phyloP scores from a whole-genome alignment of 2,329 filamentous ascomycete genomes.

The Ampelomyces quisqualis region DNA sequence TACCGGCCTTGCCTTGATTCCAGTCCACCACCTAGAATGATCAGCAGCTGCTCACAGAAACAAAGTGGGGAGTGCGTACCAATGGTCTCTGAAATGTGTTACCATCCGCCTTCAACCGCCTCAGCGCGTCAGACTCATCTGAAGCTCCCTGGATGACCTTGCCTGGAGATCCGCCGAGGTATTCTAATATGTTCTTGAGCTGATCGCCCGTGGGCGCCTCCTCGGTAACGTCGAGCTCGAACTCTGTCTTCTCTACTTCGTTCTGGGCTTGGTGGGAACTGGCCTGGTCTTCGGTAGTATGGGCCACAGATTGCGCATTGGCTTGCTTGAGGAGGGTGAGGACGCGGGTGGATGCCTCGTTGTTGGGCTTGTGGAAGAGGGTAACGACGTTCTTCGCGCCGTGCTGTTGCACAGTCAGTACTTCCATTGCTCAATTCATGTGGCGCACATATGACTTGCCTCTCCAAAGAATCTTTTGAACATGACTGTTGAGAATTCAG shows the following conservation, averaged over 20 bases:
- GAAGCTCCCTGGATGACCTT: slow-evolving; percentile 74
- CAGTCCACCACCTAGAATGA: slow-evolving; percentile 69
- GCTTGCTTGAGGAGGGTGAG: slow-evolving; percentile 78
- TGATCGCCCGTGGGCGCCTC: slow-evolving; percentile 78
- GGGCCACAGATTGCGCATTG: slow-evolving; percentile 66
- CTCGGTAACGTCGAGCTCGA: slow-evolving; percentile 85
- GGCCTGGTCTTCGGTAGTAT: slow-evolving; percentile 73
- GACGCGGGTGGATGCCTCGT: slow-evolving; percentile 70
- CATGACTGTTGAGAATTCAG: slow-evolving; percentile 28
- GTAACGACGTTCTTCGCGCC: slow-evolving; percentile 77
- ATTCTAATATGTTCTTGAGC: slow-evolving; percentile 79
- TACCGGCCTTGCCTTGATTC: slow-evolving; percentile 81
- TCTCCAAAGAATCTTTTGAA: slow-evolving; percentile 53
- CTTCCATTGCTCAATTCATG: not conserved
- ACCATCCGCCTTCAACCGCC: slow-evolving; percentile 69
- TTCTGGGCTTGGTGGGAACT: slow-evolving; percentile 64
- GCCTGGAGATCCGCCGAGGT: slow-evolving; percentile 61
- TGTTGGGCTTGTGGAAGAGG: slow-evolving; percentile 85
- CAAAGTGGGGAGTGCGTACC: slow-evolving; percentile 54
- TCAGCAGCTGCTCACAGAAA: not conserved
- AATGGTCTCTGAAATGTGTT: slow-evolving; percentile 73
- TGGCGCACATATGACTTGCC: slow-evolving; percentile 29
- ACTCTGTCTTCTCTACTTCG: slow-evolving; percentile 64
- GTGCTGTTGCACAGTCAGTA: slow-evolving; percentile 37
- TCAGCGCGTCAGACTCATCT: slow-evolving; percentile 74